These are phyloP conservation scores for Solidago caesia DNA, from an alignment of 129 eudicot genomes.

Conservation along the genomic window DNA sequence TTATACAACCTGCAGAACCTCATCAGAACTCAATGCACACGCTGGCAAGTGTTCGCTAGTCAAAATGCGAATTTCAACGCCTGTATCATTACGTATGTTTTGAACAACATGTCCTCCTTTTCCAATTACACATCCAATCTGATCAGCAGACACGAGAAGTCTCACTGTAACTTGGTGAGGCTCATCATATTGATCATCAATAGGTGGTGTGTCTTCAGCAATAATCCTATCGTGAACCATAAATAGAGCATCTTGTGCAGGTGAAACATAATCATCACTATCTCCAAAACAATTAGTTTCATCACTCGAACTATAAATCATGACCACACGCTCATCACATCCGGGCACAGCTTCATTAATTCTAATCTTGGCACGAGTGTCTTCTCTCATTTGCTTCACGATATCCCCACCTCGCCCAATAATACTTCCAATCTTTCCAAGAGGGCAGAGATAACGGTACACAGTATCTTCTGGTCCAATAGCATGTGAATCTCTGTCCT, in stretches of 20 bases:
- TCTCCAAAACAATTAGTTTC: constrained; percentile 68
- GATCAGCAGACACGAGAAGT: constrained; percentile 83
- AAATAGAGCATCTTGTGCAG: constrained; percentile 87
- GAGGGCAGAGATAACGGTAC: constrained; percentile 76
- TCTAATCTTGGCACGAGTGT: constrained; percentile 73
- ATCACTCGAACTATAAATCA: constrained; percentile 67
- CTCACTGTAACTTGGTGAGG: constrained; percentile 52
- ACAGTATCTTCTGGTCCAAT: constrained; percentile 88
- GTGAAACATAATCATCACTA: constrained; percentile 48
- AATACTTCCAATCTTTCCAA: constrained; percentile 73
- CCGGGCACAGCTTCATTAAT: constrained; percentile 84
- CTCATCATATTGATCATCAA: constrained; percentile 62
- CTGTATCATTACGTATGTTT: constrained; percentile 66
- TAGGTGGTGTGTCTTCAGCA: constrained; percentile 54
- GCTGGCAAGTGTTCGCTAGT: constrained; percentile 70
- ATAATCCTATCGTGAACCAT: constrained; percentile 78
- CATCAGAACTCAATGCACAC: constrained; percentile 83
- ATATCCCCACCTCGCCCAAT: constrained; percentile 93
- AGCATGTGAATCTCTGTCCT: constrained; percentile 54
- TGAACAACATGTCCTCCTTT: constrained; percentile 89
- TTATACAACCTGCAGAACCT: constrained; percentile 73
- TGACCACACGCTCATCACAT: constrained; percentile 80
- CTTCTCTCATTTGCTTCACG: constrained; percentile 67
- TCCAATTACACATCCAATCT: constrained; percentile 94
- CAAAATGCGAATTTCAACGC: constrained; percentile 67